Conservation (phyloP, 163 green algal genomes). For the Chlamydomonas reinhardtii region DNA sequence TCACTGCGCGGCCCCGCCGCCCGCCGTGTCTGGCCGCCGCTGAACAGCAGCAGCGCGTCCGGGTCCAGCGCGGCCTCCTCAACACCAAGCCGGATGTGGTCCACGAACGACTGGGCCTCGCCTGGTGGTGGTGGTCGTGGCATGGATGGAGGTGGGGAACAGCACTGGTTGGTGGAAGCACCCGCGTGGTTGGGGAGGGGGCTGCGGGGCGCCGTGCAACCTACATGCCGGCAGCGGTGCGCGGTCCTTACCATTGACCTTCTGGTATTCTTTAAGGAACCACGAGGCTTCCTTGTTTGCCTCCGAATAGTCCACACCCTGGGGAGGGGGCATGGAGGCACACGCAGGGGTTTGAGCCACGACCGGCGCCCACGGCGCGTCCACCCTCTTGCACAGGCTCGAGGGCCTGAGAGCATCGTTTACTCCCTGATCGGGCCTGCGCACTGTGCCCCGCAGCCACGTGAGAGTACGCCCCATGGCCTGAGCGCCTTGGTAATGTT, state of each 20-base stretch:
- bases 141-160: background rate
- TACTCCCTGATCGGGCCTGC: too few species aligned
- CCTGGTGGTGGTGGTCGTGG: conserved; percentile 48
- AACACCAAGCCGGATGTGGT: conserved; percentile 88
- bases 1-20: conserved; percentile 84
- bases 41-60: conserved; percentile 87
- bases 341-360: too few species aligned
- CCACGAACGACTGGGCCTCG: conserved; percentile 83
- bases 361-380: too few species aligned
- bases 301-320: conserved; percentile 70
- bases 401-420: too few species aligned
- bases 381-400: too few species aligned
- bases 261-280: conserved; percentile 86
- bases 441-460: too few species aligned
- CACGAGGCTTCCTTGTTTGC: conserved; percentile 70
- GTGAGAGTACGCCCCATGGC: too few species aligned
- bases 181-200: background rate
- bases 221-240: too few species aligned
- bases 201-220: too few species aligned
- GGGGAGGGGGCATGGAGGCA: too few species aligned
- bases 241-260: conserved; percentile 50
- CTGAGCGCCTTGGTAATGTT: too few species aligned
- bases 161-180: background rate
- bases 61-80: conserved; percentile 71
- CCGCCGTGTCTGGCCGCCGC: conserved; percentile 82